Conservation (phyloP, 805 yeast species). For the Sugiyamaella qingdaonensis region DNA sequence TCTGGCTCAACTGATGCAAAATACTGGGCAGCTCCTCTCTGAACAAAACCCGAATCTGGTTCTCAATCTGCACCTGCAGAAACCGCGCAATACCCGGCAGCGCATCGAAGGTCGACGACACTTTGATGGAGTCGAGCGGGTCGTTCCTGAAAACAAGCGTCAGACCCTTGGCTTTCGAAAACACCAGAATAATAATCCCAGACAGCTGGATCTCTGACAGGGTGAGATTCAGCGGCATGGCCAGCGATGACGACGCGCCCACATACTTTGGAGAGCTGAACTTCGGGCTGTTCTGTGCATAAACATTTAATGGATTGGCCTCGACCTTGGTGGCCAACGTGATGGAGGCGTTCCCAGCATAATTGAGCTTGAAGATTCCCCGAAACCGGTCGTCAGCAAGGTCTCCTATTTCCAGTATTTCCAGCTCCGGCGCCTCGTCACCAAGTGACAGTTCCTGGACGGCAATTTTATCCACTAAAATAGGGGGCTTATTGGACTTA, state of each 20-base stretch:
- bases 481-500: constrained; percentile 32
- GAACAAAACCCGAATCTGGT: constrained; percentile 72
- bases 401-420: constrained; percentile 73
- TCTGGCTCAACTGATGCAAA: constrained; percentile 68
- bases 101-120: constrained; percentile 80
- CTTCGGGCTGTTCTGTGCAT: constrained; percentile 39
- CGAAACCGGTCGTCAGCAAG: constrained; percentile 54
- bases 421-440: constrained; percentile 66
- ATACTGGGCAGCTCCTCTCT: constrained; percentile 81
- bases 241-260: constrained; percentile 61
- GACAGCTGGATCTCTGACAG: constrained; percentile 66
- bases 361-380: constrained; percentile 61
- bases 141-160: constrained; percentile 86
- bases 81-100: constrained; percentile 81
- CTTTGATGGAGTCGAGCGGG: constrained; percentile 78
- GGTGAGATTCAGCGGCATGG: constrained; percentile 73
- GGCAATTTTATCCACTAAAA: constrained; percentile 42
- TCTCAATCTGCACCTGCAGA: constrained; percentile 76
- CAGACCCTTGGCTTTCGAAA: constrained; percentile 73
- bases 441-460: constrained; percentile 72
- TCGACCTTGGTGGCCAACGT: constrained; percentile 72
- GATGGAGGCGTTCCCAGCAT: constrained; percentile 68
- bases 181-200: constrained; percentile 82
- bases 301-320: constrained; percentile 76
- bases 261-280: constrained; percentile 67